Evolutionary conservation across 73 alveolate species (phyloP), one percentile per base, ranked within the genome.

Genomic region (Paramecium sonneborni): DNA sequence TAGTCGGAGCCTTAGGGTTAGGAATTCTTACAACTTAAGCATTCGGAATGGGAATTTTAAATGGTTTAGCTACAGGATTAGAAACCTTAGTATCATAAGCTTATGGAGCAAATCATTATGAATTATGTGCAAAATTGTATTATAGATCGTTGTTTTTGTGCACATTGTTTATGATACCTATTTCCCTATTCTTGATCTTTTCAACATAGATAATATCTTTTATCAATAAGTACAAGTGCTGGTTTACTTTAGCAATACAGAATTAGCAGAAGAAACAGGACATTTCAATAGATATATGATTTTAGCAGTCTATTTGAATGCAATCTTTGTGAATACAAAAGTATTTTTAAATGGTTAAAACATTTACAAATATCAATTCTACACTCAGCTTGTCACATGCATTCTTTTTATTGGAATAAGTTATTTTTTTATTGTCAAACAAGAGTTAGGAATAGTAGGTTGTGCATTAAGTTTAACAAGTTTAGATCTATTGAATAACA

Each of bases 1-100:
- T 35, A 18, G 58, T 74, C 5, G 56, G 67, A 21, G 57, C 58
- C 14, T 74, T 74, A 8, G 87, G 87, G 15, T 38, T 74, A 34
- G 87, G 87, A 12, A 35, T 74, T 38, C 56, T 74, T 32, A 30
- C 67, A 38, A 38, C 67, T 1, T 23, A 74, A 35, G 87, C 87
- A 11, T 74, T 74, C 14, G 87, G 87, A 35, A 30, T 32, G 37
- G 87, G 87, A 30, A 32, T 74, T 0, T 18, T 35, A 32, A 35
- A 74, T 35, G 87, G 87, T 21, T 21, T 74, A 74, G 56, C 87
- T 15, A 30, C 58, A 23, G 87, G 87, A 0, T 38, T 74, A 23
- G 87, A 74, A 38, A 74, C 87, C 10, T 10, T 74, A 38, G 87
- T 74, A 18, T 74, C 87, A 32, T 21, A 74, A 18, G 87, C 87